phyloP scores from a whole-genome alignment of 441 rosid genomes.

The Lepidium campestre region DNA sequence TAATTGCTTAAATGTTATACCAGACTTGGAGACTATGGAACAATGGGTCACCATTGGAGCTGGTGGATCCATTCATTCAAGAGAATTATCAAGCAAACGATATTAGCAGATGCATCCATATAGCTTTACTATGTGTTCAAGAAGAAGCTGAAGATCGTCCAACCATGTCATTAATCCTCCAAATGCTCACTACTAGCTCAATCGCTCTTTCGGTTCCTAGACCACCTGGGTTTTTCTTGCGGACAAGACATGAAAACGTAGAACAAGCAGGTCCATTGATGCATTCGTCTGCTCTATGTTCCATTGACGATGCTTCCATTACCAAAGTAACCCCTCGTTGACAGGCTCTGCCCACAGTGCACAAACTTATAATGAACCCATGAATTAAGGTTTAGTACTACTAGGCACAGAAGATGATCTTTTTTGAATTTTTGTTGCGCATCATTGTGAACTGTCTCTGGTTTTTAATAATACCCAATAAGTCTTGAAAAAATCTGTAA shows the following conservation, averaged over 20 bases:
- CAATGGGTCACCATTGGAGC: background rate
- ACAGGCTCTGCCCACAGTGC: background rate
- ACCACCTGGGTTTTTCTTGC: conserved; percentile 20
- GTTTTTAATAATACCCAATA: too few species aligned
- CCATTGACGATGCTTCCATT: conserved; percentile 27
- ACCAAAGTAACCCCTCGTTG: conserved; percentile 34
- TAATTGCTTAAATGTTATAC: background rate
- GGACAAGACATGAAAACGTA: background rate
- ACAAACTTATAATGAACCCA: too few species aligned
- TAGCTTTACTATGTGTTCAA: conserved; percentile 17
- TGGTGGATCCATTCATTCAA: conserved; percentile 23
- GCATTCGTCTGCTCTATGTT: background rate
- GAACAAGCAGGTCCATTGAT: background rate
- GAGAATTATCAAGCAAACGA: conserved; percentile 18
- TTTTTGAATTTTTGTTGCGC: too few species aligned
- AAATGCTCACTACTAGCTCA: conserved; percentile 39
- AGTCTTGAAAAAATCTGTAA: too few species aligned
- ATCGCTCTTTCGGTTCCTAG: conserved; percentile 22
- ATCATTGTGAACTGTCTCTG: too few species aligned
- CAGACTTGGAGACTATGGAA: conserved; percentile 32
- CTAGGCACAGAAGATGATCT: too few species aligned
- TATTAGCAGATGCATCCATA: conserved; percentile 38
- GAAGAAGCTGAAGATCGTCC: conserved; percentile 40
- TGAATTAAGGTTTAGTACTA: too few species aligned
- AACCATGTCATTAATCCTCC: conserved; percentile 33